Evolutionary conservation across 345 rosid species (phyloP), one percentile per base, ranked within the genome.

Genomic region (Lagerstroemia speciosa): DNA sequence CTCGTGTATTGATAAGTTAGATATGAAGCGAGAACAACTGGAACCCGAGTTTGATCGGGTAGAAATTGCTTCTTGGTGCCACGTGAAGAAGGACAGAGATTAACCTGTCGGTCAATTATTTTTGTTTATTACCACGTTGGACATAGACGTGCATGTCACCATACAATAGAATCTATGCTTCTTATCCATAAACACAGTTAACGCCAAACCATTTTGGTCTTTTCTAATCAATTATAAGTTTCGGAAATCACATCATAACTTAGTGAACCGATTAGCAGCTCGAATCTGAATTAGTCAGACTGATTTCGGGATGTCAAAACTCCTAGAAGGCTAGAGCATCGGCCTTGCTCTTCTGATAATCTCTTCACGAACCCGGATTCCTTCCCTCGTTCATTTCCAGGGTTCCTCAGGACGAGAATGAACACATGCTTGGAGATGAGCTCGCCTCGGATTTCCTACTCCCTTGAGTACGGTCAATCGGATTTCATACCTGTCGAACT

Each of bases 371-470:
- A 53, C 11, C 60, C 60, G 2, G 1, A 5, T 53, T 53, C 30
- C 60, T 8, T 53, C 60, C 29, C 29, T 8, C 6, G 10, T n/a
- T 3, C 6, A n/a, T 45, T 8, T 45, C 2, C 57, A 16, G 14
- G 14, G 46, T 41, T 41, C 46, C 46, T 9, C 3, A 0, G 32
- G 60, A 14, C 11, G 60, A 48, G 41, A 6, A 32, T 26, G 57
- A 38, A 53, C 30, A 45, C 46, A 55, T 67, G 87, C 72, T 69
- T 88, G 4, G 88, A 84, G 71, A 80, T 87, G 50, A 79, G 83
- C 67, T 87, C 88, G 27, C 1, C 57, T 65, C 78, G 89, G 62
- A 67, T 83, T 3, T 87, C 90, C 2, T 85, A 87, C 68, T 87
- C 93, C 15, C 72, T 73, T 15, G 90, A 86, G 76, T 80, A 81